Conservation (phyloP, 73 alveolate species). For the Paramecium biaurelia region DNA sequence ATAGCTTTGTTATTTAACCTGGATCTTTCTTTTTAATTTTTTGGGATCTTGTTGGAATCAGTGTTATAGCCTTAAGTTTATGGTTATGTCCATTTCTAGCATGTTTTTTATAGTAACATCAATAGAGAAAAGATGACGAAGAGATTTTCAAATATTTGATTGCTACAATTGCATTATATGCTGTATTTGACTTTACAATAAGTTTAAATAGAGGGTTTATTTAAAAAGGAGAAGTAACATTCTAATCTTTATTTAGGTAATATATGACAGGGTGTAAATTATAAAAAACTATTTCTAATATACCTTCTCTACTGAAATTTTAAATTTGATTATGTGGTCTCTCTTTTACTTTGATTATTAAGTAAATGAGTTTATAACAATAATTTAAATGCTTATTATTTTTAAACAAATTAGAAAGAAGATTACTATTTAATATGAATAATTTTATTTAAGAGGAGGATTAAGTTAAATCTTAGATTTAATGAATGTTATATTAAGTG, state of each 20-base stretch:
- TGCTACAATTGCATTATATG: not conserved
- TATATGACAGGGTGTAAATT: not conserved
- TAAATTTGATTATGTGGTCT: not conserved
- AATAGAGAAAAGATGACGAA: not conserved
- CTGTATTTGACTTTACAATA: not conserved
- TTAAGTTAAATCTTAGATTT: not conserved
- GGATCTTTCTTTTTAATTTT: not conserved
- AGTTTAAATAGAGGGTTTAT: not conserved
- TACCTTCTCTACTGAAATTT: not conserved
- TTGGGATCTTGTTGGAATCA: not conserved
- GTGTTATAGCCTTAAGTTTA: not conserved
- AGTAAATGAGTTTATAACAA: not conserved
- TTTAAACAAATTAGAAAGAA: not conserved
- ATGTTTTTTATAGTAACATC: not conserved
- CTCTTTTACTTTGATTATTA: not conserved
- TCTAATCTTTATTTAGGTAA: not conserved
- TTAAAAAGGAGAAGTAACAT: not conserved
- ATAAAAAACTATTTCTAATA: not conserved
- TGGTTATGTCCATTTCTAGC: conserved; percentile 2
- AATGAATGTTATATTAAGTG: not conserved
- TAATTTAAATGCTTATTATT: not conserved
- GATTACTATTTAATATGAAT: not conserved
- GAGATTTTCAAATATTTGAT: not conserved
- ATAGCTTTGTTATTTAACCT: not conserved
- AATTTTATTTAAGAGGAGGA: conserved; percentile 10